Base-by-base conservation (phyloP, 352 stramenopile species). In the Peronosclerospora sorghi region DNA sequence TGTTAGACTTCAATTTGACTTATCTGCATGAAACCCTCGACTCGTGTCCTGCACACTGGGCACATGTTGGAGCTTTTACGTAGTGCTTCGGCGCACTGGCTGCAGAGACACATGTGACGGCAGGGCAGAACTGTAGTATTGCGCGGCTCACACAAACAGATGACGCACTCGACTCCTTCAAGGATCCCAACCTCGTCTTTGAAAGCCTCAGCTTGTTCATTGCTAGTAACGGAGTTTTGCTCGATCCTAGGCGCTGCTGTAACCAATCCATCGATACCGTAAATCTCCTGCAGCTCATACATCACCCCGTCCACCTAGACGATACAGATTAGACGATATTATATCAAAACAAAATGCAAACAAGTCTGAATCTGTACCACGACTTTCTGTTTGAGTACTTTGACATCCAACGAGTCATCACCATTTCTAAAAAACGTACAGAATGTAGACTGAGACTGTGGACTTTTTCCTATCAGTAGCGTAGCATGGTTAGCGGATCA, bases 211-310 rank as follows among this genome's bases (percentile, higher is more conserved):
- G 61, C 51, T 32, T 71, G 48, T 0, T 51, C 32, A 5, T 61
- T 56, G 0, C 58, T 69, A 8, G 61, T 35, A 21, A 24, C 37
- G 12, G 43, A 43, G 20, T 35, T 66, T 1, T 55, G 42, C 18
- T 68, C 53, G 19, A 62, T 65, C 18, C 69, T 61, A 0, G 65
- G 56, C 4, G 65, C 68, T 24, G 73, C 70, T 12, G 74, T 61
- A 0, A 87, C 57, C 5, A 69, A 68, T 12, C 74, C 80, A 41
- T 90, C 75, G 36, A 92, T 89, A 23, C 80, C 80, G 45, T 92
- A 92, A 41, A 92, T 89, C 56, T 92, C 80, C 57, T 90, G 80
- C 15, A 92, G 58, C 50, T 92, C 77, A 57, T 92, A 92, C 5
- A 77, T 87, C 45, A 87, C 39, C 1, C 71, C 73, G 14, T 87